Conservation (phyloP, 192 early-diverging fungal genomes). For the Coemansia sp. region DNA sequence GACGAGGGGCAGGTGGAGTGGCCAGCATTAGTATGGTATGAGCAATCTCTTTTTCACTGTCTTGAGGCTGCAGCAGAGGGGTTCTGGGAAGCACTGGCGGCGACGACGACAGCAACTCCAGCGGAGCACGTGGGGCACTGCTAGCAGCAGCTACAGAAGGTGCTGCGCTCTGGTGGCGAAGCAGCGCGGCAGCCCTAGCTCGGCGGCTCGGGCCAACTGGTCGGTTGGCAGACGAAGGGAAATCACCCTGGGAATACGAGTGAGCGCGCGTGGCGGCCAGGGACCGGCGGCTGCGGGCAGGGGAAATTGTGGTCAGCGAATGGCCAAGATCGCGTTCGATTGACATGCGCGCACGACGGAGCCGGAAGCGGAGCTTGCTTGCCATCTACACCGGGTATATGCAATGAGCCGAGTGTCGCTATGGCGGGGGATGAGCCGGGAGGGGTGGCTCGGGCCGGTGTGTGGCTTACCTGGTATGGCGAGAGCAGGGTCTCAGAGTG, state of each 20-base stretch:
- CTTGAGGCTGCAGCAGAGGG: conserved; percentile 14
- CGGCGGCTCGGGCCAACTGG: too few species aligned
- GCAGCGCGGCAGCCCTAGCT: conserved; percentile 3
- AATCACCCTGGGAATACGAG: conserved; percentile 30
- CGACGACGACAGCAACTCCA: conserved; percentile 7
- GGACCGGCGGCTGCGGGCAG: conserved; percentile 4
- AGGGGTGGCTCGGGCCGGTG: not conserved
- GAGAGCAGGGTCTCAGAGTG: conserved; percentile 8
- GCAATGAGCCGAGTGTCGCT: not conserved
- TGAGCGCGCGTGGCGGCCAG: conserved; percentile 20
- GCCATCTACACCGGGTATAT: conserved; percentile 20
- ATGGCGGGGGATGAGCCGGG: not conserved
- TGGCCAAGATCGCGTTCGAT: conserved; percentile 41
- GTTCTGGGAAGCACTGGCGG: conserved; percentile 18
- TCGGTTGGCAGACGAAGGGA: not conserved
- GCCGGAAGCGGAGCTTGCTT: conserved; percentile 28
- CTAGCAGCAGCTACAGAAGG: not conserved
- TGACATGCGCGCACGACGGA: conserved; percentile 25
- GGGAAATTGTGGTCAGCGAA: conserved; percentile 27
- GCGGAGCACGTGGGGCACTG: not conserved
- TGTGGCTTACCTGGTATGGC: conserved; percentile 17
- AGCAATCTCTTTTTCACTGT: conserved; percentile 31
- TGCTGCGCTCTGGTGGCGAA: conserved; percentile 12
- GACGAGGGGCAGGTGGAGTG: conserved; percentile 34
- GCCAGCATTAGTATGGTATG: conserved; percentile 43